phyloP scores from a whole-genome alignment of 2,329 filamentous ascomycete species.

The Leptographium wingfieldii region DNA sequence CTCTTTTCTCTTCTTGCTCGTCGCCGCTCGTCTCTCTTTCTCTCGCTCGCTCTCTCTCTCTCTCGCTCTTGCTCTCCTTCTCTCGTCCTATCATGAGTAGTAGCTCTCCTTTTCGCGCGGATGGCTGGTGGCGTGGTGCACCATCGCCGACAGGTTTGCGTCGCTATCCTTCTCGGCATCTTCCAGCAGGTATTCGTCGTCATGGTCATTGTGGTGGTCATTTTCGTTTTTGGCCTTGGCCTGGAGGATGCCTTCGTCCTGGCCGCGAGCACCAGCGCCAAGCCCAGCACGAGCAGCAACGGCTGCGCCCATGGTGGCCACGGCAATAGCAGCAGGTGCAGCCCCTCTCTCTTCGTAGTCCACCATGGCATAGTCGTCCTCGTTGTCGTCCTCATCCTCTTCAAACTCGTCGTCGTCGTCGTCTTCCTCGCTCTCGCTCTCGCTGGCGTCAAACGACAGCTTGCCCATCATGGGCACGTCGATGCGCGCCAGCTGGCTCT shows the following conservation, averaged over 20 bases:
- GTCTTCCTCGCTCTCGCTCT: slow-evolving; percentile 26
- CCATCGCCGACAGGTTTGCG: neutral
- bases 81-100: neutral
- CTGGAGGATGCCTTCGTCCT: slow-evolving; percentile 7
- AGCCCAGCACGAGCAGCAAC: neutral
- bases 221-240: neutral
- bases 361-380: slow-evolving; percentile 16
- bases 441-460: slow-evolving; percentile 30
- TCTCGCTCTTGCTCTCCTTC: neutral
- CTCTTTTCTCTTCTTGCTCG: neutral
- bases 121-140: neutral
- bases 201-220: slow-evolving; percentile 3
- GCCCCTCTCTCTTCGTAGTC: slow-evolving; percentile 15
- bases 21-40: neutral
- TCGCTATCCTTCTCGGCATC: neutral
- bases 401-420: slow-evolving; percentile 15
- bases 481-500: slow-evolving; percentile 31
- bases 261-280: neutral
- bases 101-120: neutral
- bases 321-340: neutral
- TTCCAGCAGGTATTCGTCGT: slow-evolving; percentile 1
- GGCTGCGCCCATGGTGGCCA: slow-evolving; percentile 10
- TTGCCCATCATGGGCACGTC: slow-evolving; percentile 33
- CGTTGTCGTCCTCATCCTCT: slow-evolving; percentile 16
- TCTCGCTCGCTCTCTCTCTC: neutral